A percentile compares a stretch with the other conserved stretches of the same genome.
Evolutionary conservation across 192 early-diverging fungal species (phyloP).

Genomic region (Coemansia sp.): DNA sequence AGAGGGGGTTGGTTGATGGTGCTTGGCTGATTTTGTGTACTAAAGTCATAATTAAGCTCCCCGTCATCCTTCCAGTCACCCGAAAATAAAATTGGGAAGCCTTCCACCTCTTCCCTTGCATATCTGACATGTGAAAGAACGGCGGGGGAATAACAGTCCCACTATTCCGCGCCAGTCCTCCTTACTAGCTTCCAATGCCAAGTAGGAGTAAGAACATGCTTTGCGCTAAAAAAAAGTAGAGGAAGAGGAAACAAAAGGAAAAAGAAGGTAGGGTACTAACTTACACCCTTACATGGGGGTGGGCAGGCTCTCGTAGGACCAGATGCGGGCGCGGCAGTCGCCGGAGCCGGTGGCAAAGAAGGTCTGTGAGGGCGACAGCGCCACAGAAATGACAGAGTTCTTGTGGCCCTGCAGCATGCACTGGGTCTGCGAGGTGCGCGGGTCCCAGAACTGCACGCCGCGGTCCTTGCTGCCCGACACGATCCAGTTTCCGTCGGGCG

Average conservation of each 20-base stretch:
- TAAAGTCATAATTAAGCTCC: too few relatives aligned
- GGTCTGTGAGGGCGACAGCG: conserved; percentile 74
- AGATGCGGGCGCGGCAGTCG: conserved; percentile 88
- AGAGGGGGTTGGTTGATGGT: too few relatives aligned
- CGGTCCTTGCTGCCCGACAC: conserved; percentile 92
- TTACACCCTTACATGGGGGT: conserved; percentile 16
- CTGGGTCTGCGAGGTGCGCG: conserved; percentile 65
- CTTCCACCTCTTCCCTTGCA: too few relatives aligned
- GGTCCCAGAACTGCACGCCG: conserved; percentile 93
- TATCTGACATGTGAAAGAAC: too few relatives aligned
- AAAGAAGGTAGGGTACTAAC: too few relatives aligned
- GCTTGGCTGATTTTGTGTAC: too few relatives aligned
- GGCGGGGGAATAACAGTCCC: too few relatives aligned
- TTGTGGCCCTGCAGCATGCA: conserved; percentile 92
- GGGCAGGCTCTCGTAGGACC: conserved; percentile 69
- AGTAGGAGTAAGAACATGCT: neutral
- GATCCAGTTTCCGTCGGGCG: conserved; percentile 84
- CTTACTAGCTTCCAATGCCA: too few relatives aligned
- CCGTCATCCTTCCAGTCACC: too few relatives aligned
- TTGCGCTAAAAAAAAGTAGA: neutral
- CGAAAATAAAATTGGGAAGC: too few relatives aligned
- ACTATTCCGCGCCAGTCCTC: too few relatives aligned
- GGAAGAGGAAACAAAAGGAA: neutral
- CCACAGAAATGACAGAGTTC: conserved; percentile 96
- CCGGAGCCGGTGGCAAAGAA: conserved; percentile 97